These are phyloP conservation scores for Zygosaccharomyces pseudobailii DNA, from an alignment of 1,139 yeast species.

Conservation along the genomic window DNA sequence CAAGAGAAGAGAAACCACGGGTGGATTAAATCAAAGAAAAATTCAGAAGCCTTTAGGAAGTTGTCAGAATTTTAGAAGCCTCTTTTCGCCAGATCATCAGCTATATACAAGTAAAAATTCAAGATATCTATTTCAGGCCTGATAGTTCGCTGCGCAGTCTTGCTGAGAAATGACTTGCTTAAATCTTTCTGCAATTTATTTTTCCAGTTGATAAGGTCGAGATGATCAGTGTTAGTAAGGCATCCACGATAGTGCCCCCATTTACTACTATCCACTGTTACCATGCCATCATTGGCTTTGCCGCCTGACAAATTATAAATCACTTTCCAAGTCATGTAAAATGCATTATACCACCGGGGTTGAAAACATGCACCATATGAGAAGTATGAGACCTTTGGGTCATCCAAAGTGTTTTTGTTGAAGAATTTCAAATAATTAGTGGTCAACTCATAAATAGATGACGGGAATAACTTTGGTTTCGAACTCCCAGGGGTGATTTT, in stretches of 20 bases:
- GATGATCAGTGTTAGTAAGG: conserved; percentile 71
- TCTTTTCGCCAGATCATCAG: conserved; percentile 59
- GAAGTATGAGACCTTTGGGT: conserved; percentile 63
- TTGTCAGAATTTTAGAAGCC: conserved; percentile 44
- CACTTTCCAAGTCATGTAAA: conserved; percentile 58
- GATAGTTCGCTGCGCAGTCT: conserved; percentile 13
- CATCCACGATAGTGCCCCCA: conserved; percentile 88
- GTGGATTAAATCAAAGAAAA: no score
- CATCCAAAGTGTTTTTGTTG: conserved; percentile 49
- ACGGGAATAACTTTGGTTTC: conserved; percentile 35
- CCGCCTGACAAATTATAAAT: conserved; percentile 41
- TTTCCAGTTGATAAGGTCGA: conserved; percentile 82
- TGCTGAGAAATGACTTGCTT: conserved; percentile 17
- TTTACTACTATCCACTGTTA: conserved; percentile 67
- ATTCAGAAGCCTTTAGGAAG: no score
- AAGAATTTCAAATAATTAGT: conserved; percentile 49
- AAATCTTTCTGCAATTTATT: conserved; percentile 45
- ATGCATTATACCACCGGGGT: conserved; percentile 61
- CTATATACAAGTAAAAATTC: conserved; percentile 69
- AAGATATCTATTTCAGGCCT: conserved; percentile 61
- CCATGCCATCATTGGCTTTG: conserved; percentile 79
- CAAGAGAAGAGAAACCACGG: no score
- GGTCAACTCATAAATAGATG: conserved; percentile 56
- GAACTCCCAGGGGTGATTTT: conserved; percentile 11
- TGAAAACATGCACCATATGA: conserved; percentile 75